Percentiles rank a stretch among this genome's conserved stretches.
Conservation (phyloP, 208 protist species). For the Trypanosoma lewisi region DNA sequence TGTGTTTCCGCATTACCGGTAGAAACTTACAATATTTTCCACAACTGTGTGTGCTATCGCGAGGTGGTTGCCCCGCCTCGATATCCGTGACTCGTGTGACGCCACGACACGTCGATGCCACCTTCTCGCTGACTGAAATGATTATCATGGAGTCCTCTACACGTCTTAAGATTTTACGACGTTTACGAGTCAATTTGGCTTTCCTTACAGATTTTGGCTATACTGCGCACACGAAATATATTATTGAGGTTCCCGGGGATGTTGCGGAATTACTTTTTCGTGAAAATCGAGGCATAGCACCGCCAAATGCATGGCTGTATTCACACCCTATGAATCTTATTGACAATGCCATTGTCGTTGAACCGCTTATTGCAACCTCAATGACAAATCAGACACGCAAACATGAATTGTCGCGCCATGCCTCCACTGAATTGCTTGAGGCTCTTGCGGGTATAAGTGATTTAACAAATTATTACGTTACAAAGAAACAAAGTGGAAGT, state of each 20-base stretch:
- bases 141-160: conserved; percentile 8
- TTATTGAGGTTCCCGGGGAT: conserved; percentile 20
- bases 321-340: conserved; percentile 23
- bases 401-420: conserved; percentile 1
- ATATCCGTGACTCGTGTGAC: conserved; percentile 4
- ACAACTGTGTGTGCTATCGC: conserved; percentile 20
- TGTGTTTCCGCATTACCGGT: conserved; percentile 34
- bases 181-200: conserved; percentile 14
- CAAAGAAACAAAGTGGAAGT: conserved; percentile 25
- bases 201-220: conserved; percentile 23
- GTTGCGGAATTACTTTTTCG: conserved; percentile 20
- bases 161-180: conserved; percentile 1
- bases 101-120: conserved; percentile 12
- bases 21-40: conserved; percentile 46
- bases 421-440: conserved; percentile 26
- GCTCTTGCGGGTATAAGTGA: conserved; percentile 34
- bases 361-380: conserved; percentile 17
- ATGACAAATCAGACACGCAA: conserved; percentile 3
- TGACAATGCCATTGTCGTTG: conserved; percentile 23
- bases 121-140: conserved; percentile 26
- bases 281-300: background rate
- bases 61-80: conserved; percentile 3
- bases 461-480: conserved; percentile 19
- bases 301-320: conserved; percentile 23
- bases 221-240: conserved; percentile 7